Conservation (phyloP, 371 early-diverging fungal genomes). For the Mucor saturninus region DNA sequence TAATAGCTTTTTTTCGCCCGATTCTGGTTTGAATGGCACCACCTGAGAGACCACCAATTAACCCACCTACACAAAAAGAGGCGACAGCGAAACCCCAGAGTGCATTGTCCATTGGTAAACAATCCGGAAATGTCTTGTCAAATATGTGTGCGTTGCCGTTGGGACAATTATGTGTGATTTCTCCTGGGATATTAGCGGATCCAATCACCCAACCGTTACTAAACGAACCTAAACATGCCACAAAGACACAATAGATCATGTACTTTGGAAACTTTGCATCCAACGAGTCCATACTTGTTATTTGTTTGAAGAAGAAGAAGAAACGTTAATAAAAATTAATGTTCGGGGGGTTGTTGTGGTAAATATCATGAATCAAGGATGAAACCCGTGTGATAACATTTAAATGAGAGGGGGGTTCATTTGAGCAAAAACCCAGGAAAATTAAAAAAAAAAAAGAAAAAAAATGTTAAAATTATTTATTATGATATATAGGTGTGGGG, state of each 20-base stretch:
- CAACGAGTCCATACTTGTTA: constrained; percentile 39
- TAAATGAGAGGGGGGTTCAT: background rate
- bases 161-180: constrained; percentile 29
- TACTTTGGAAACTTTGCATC: constrained; percentile 36
- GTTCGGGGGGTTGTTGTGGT: no score
- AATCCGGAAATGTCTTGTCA: constrained; percentile 26
- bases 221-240: constrained; percentile 43
- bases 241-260: constrained; percentile 47
- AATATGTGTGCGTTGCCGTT: constrained; percentile 19
- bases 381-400: background rate
- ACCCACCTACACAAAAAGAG: constrained; percentile 71
- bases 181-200: constrained; percentile 49
- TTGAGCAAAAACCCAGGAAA: background rate
- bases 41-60: constrained; percentile 68
- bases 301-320: background rate
- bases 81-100: constrained; percentile 65
- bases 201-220: constrained; percentile 52
- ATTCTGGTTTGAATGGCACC: constrained; percentile 56
- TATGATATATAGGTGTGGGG: background rate
- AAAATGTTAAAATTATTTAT: constrained; percentile 1
- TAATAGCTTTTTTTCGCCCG: constrained; percentile 70
- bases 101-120: constrained; percentile 33
- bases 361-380: background rate
- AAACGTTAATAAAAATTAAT: background rate
- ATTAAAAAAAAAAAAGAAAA: constrained; percentile 7